Percentiles rank a stretch among this genome's conserved stretches.
phyloP scores from a whole-genome alignment of 495 filamentous ascomycete species.

The Umbilicaria muhlenbergii region DNA sequence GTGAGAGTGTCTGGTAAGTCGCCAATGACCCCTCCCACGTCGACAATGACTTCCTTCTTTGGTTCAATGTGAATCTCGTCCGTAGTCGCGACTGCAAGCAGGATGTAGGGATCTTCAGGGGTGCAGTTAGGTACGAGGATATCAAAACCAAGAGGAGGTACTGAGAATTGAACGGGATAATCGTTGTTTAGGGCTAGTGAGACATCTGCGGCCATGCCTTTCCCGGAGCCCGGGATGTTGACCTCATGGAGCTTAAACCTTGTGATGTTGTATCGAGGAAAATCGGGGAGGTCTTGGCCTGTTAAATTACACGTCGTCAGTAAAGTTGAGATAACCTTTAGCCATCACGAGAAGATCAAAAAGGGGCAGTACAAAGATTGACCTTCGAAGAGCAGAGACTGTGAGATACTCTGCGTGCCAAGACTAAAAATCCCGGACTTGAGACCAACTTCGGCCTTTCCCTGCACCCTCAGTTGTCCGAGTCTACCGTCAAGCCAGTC shows the following conservation, averaged over 20 bases:
- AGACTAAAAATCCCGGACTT: conserved; percentile 65
- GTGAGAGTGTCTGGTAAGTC: conserved; percentile 57
- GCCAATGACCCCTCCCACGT: conserved; percentile 51
- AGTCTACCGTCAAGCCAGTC: conserved; percentile 77
- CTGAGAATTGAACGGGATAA: conserved; percentile 54
- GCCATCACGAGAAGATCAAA: conserved; percentile 26
- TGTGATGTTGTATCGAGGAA: conserved; percentile 66
- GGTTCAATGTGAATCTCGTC: conserved; percentile 46
- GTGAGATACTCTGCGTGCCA: conserved; percentile 52
- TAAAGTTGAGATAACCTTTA: neutral
- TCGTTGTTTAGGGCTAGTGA: conserved; percentile 50
- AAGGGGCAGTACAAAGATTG: conserved; percentile 35
- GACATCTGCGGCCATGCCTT: conserved; percentile 63
- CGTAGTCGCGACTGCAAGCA: conserved; percentile 64
- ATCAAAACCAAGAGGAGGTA: conserved; percentile 70
- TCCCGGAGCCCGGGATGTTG: conserved; percentile 27
- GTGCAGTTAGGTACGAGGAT: conserved; percentile 68
- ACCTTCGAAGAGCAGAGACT: conserved; percentile 71
- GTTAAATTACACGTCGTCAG: conserved; percentile 7
- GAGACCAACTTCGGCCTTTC: conserved; percentile 50
- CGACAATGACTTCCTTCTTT: conserved; percentile 44
- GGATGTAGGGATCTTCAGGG: conserved; percentile 41
- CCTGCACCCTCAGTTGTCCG: conserved; percentile 47
- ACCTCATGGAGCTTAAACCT: conserved; percentile 61
- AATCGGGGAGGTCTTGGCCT: conserved; percentile 51